A percentile compares a stretch with the other conserved stretches of the same genome.
phyloP scores from a whole-genome alignment of 495 filamentous ascomycete species.

The Talaromyces liani region DNA sequence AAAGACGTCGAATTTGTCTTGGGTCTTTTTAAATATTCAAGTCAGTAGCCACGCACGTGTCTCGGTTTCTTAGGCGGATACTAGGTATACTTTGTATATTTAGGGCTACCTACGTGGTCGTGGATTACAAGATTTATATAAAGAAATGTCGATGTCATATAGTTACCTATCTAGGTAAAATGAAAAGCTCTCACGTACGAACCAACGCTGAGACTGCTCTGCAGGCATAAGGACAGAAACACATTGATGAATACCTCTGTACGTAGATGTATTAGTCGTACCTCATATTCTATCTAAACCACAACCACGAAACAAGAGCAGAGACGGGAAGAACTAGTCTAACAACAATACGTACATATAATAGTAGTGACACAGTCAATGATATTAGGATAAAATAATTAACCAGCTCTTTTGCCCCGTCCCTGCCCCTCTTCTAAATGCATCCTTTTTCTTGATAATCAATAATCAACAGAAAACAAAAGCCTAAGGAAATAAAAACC shows the following conservation, averaged over 20 bases:
- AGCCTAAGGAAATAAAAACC: background rate
- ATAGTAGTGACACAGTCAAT: constrained; percentile 1
- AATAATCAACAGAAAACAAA: background rate
- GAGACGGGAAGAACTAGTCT: background rate
- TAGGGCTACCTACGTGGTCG: too few relatives aligned
- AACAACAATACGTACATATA: background rate
- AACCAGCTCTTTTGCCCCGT: background rate
- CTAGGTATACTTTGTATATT: too few relatives aligned
- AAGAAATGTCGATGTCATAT: too few relatives aligned
- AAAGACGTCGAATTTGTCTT: too few relatives aligned
- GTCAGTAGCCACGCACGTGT: too few relatives aligned
- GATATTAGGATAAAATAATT: background rate
- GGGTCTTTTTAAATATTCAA: too few relatives aligned
- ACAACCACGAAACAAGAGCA: background rate
- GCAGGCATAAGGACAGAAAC: too few relatives aligned
- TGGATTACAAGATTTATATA: too few relatives aligned
- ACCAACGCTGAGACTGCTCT: too few relatives aligned
- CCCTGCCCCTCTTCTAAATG: background rate
- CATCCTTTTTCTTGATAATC: background rate
- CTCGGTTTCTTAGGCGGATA: too few relatives aligned
- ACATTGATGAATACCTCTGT: background rate
- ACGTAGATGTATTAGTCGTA: background rate
- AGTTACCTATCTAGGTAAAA: too few relatives aligned
- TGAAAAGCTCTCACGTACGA: too few relatives aligned
- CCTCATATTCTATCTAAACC: background rate